Evolutionary conservation across 371 early-diverging fungal species (phyloP).

Genomic region (Dichotomocladium elegans): DNA sequence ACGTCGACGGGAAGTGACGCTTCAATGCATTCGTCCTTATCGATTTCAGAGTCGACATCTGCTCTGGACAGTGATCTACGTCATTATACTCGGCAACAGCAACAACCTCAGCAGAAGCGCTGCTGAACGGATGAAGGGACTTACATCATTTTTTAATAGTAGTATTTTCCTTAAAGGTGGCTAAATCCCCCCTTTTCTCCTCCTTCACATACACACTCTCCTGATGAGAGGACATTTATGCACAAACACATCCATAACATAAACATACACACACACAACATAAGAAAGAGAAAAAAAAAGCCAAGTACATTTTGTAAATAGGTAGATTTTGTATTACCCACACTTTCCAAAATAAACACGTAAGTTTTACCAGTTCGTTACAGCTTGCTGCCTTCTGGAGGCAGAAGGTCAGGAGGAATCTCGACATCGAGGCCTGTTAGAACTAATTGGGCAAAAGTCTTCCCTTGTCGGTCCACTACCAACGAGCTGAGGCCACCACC

Average conservation of each 20-base stretch:
- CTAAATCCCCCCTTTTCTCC: background rate
- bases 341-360: background rate
- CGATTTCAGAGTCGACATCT: constrained; percentile 21
- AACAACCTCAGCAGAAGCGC: constrained; percentile 5
- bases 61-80: constrained; percentile 8
- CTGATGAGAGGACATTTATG: too few relatives aligned
- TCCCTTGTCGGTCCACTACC: constrained; percentile 70
- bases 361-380: constrained; percentile 18
- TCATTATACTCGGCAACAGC: constrained; percentile 6
- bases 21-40: constrained; percentile 36
- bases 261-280: background rate
- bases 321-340: background rate
- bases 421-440: constrained; percentile 54
- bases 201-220: background rate
- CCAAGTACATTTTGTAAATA: constrained; percentile 7
- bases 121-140: constrained; percentile 3
- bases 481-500: constrained; percentile 72
- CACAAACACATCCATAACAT: background rate
- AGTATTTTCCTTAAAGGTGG: too few relatives aligned
- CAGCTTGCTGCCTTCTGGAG: constrained; percentile 30
- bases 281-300: background rate
- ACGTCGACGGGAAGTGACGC: constrained; percentile 39
- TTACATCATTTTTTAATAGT: too few relatives aligned
- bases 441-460: constrained; percentile 70
- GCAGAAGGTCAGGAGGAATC: constrained; percentile 49